These are phyloP conservation scores for Penicillium sp. DNA, from an alignment of 2,329 filamentous ascomycete species.

Conservation along the genomic window DNA sequence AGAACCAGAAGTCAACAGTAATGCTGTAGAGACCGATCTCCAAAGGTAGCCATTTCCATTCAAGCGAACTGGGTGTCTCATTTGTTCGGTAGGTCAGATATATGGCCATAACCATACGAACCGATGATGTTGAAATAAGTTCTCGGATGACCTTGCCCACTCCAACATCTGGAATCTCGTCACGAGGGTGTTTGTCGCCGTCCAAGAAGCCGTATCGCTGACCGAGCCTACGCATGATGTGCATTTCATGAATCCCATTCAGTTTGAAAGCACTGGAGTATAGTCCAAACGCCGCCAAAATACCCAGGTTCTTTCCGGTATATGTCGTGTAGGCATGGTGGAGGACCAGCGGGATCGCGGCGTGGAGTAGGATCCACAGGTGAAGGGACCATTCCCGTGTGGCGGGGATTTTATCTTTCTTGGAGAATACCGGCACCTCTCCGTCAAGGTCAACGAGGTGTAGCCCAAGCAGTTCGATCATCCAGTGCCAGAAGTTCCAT, in stretches of 20 bases:
- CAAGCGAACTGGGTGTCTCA: conserved; percentile 21
- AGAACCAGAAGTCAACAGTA: conserved; percentile 13
- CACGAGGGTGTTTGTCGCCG: conserved; percentile 46
- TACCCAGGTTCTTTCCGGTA: conserved; percentile 30
- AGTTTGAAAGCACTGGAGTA: conserved; percentile 41
- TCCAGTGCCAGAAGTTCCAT: conserved; percentile 10
- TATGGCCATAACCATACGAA: conserved; percentile 33
- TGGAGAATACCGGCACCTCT: conserved; percentile 39
- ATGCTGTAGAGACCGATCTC: conserved; percentile 15
- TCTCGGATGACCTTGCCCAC: conserved; percentile 34
- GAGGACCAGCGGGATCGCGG: conserved; percentile 37
- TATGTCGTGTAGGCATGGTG: conserved; percentile 36
- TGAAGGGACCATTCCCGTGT: conserved; percentile 36
- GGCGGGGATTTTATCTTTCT: conserved; percentile 43
- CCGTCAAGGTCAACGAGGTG: conserved; percentile 28
- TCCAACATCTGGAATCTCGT: conserved; percentile 44
- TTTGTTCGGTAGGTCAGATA: conserved; percentile 26
- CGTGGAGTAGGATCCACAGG: conserved; percentile 42
- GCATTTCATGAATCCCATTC: conserved; percentile 41
- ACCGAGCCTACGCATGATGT: conserved; percentile 39
- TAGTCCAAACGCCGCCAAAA: conserved; percentile 34
- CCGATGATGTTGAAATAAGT: conserved; percentile 32
- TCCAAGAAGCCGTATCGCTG: conserved; percentile 45
- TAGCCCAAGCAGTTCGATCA: conserved; percentile 12
- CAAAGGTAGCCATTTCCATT: conserved; percentile 22